A percentile compares a stretch with the other conserved stretches of the same genome.
Conservation (phyloP, 2,329 filamentous ascomycete species). For the Pleurostoma richardsiae region DNA sequence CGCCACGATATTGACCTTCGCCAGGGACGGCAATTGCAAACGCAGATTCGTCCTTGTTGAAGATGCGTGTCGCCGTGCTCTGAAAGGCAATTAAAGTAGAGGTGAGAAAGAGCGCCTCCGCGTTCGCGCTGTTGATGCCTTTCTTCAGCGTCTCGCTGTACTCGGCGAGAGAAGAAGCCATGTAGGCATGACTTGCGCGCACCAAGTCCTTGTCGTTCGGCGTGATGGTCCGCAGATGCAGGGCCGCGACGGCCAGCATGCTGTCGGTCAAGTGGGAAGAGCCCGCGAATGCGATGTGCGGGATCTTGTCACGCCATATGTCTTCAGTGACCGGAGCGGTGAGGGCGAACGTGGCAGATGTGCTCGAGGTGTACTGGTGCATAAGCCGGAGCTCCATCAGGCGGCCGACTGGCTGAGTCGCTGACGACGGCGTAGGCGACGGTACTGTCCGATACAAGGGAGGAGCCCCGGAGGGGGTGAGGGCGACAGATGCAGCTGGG, state of each 20-base stretch:
- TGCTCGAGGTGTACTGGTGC: conserved; percentile 59
- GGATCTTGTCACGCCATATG: conserved; percentile 57
- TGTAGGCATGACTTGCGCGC: conserved; percentile 59
- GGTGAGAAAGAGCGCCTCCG: conserved; percentile 59
- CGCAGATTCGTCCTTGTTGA: conserved; percentile 47
- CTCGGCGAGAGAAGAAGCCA: conserved; percentile 56
- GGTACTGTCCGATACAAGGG: conserved; percentile 29
- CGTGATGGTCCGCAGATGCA: conserved; percentile 52
- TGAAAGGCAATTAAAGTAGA: conserved; percentile 63
- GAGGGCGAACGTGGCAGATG: conserved; percentile 54
- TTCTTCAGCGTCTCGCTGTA: conserved; percentile 52
- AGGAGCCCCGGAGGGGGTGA: conserved; percentile 17
- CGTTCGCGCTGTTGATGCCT: conserved; percentile 54
- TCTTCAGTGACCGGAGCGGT: conserved; percentile 44
- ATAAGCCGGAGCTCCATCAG: conserved; percentile 58
- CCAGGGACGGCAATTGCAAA: conserved; percentile 11
- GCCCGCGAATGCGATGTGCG: conserved; percentile 54
- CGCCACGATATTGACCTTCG: conserved; percentile 25
- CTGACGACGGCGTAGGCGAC: conserved; percentile 25
- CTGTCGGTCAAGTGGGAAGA: conserved; percentile 57
- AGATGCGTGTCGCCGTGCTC: conserved; percentile 57
- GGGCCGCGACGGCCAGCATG: conserved; percentile 57
- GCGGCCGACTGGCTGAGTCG: conserved; percentile 32
- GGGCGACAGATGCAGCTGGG: conserved; percentile 11
- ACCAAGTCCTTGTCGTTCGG: conserved; percentile 57